phyloP scores from a whole-genome alignment of 2,329 filamentous ascomycete species.

The Colletotrichum salicis region DNA sequence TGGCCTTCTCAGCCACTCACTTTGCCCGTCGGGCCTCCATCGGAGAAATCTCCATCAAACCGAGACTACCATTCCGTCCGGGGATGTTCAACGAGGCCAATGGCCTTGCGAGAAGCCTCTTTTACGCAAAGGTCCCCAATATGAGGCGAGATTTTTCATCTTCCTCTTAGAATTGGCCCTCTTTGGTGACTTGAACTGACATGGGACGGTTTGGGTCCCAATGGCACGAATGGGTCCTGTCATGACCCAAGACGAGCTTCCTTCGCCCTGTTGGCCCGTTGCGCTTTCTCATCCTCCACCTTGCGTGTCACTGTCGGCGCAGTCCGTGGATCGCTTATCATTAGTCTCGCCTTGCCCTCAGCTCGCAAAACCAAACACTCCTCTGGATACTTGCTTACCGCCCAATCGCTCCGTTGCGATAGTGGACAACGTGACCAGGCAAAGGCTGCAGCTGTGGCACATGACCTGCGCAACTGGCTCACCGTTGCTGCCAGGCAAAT shows the following conservation, averaged over 20 bases:
- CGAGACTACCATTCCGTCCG: slow-evolving; percentile 25
- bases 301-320: slow-evolving; percentile 17
- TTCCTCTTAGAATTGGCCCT: not conserved
- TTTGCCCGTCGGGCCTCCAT: slow-evolving; percentile 28
- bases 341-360: slow-evolving; percentile 35
- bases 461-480: slow-evolving; percentile 31
- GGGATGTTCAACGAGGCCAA: slow-evolving; percentile 22
- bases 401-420: slow-evolving; percentile 30
- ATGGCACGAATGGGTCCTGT: slow-evolving; percentile 3
- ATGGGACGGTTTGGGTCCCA: slow-evolving; percentile 29
- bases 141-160: slow-evolving; percentile 3
- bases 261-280: slow-evolving; percentile 12
- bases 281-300: slow-evolving; percentile 10
- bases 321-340: slow-evolving; percentile 19
- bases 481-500: slow-evolving; percentile 13
- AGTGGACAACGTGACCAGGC: slow-evolving; percentile 25
- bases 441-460: slow-evolving; percentile 13
- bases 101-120: slow-evolving; percentile 7
- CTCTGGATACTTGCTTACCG: slow-evolving; percentile 25
- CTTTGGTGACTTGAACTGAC: not conserved
- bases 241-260: not conserved
- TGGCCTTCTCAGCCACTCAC: slow-evolving; percentile 31
- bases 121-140: not conserved
- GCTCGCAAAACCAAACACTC: slow-evolving; percentile 30
- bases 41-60: slow-evolving; percentile 33